phyloP scores from a whole-genome alignment of 805 yeast species.

The Yarrowia sp. region DNA sequence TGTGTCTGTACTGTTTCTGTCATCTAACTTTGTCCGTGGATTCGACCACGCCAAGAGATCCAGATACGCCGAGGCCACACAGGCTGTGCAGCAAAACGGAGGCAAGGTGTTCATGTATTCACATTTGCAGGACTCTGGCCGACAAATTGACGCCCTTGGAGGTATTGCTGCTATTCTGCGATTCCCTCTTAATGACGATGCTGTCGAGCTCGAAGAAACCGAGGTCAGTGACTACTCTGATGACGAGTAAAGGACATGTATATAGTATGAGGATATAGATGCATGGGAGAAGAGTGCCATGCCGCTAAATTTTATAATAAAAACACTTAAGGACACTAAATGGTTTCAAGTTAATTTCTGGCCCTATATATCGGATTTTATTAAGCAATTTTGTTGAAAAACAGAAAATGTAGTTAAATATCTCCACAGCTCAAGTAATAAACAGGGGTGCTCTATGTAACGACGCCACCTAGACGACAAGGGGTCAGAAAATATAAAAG shows the following conservation, averaged over 20 bases:
- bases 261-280: not conserved
- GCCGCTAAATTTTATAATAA: not conserved
- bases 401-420: too few relatives aligned
- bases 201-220: constrained; percentile 2
- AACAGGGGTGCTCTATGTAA: too few relatives aligned
- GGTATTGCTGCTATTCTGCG: constrained; percentile 24
- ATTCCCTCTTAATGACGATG: constrained; percentile 16
- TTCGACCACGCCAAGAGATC: constrained; percentile 20
- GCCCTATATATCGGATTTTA: too few relatives aligned
- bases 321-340: too few relatives aligned
- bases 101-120: constrained; percentile 23
- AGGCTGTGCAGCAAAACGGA: constrained; percentile 18
- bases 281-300: not conserved
- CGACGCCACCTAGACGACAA: too few relatives aligned
- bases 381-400: too few relatives aligned
- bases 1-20: not conserved
- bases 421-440: too few relatives aligned
- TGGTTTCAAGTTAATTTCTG: too few relatives aligned
- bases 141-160: constrained; percentile 22
- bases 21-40: constrained; percentile 14
- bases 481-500: too few relatives aligned
- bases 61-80: constrained; percentile 14
- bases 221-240: constrained; percentile 18
- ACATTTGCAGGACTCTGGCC: constrained; percentile 22
- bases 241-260: not conserved